Evolutionary conservation across 2,329 filamentous ascomycete species (phyloP).

Genomic region (Botrytis sinoallii): DNA sequence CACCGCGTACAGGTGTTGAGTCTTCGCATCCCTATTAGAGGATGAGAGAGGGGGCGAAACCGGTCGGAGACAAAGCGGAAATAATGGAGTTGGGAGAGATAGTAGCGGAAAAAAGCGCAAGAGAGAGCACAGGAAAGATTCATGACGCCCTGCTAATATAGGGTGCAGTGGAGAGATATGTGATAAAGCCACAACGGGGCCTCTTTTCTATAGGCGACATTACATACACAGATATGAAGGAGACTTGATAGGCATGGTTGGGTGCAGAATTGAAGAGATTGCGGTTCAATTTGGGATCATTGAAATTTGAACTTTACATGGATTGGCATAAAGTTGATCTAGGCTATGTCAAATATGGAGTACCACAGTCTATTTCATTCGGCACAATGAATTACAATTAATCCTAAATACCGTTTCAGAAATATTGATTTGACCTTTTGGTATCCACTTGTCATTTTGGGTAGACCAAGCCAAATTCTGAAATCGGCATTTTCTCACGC

Average conservation of each 20-base stretch:
- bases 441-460: no score
- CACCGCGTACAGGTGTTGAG: no score
- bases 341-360: neutral
- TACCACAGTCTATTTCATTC: neutral
- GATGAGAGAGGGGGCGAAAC: neutral
- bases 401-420: neutral
- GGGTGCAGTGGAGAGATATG: neutral
- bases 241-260: neutral
- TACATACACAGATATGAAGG: neutral
- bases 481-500: no score
- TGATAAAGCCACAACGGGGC: neutral
- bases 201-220: neutral
- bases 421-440: neutral
- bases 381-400: neutral
- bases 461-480: no score
- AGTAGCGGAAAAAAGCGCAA: neutral
- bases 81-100: accelerated
- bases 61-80: neutral
- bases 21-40: no score
- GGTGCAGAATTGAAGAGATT: neutral
- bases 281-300: neutral
- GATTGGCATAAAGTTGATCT: neutral
- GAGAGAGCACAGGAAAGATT: neutral
- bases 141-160: neutral
- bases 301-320: neutral